Percentiles rank a stretch among this genome's conserved stretches.
phyloP scores from a whole-genome alignment of 1,284 basidiomycete genomes.

The Heterobasidion parviporum region DNA sequence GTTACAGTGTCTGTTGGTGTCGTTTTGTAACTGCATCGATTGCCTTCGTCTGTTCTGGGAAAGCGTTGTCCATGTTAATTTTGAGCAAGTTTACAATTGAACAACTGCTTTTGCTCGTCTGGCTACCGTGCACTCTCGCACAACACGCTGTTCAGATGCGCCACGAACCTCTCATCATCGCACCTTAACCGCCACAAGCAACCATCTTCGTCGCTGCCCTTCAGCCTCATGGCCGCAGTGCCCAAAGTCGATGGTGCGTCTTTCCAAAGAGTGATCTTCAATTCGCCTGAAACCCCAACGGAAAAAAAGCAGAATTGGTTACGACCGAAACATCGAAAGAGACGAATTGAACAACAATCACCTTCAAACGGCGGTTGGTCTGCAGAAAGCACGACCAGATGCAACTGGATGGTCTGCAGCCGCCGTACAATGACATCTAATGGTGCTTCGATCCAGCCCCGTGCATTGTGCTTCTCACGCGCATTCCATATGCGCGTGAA shows the following conservation, averaged over 20 bases:
- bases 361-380: conserved; percentile 55
- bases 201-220: conserved; percentile 55
- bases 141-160: conserved; percentile 6
- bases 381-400: conserved; percentile 41
- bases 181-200: conserved; percentile 68
- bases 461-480: conserved; percentile 33
- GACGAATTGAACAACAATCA: conserved; percentile 15
- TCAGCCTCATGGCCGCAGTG: conserved; percentile 42
- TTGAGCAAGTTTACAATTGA: too few species aligned
- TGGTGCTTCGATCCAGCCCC: conserved; percentile 60
- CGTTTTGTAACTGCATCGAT: too few species aligned
- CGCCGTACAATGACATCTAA: conserved; percentile 42
- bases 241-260: conserved; percentile 3
- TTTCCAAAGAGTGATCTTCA: conserved; percentile 43
- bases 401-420: conserved; percentile 38
- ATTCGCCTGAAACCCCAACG: conserved; percentile 37
- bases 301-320: neutral
- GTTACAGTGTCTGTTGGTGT: too few species aligned
- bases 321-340: neutral
- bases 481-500: conserved; percentile 52
- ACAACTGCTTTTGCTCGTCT: too few species aligned
- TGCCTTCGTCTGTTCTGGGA: too few species aligned
- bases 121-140: neutral
- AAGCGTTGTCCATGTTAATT: too few species aligned
- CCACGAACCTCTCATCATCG: conserved; percentile 25